Conservation (phyloP, 2,329 filamentous ascomycete genomes). For the Cadophora sp. region DNA sequence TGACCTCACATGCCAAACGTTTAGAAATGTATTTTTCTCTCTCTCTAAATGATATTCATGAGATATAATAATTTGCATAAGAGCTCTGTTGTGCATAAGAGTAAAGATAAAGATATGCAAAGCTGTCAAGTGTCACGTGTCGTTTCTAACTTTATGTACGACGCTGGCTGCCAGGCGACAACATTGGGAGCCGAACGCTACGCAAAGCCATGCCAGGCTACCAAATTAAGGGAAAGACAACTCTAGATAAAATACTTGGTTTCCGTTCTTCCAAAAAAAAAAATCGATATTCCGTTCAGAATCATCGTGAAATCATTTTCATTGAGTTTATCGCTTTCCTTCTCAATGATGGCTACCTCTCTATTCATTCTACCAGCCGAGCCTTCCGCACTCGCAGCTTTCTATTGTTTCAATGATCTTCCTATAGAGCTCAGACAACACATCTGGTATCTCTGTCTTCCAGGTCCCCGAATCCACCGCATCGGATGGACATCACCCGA, state of each 20-base stretch:
- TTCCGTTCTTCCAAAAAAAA: too few species aligned
- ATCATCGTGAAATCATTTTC: background rate
- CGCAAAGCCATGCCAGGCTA: background rate
- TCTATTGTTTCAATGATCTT: background rate
- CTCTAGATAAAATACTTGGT: too few species aligned
- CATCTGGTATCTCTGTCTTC: constrained; percentile 4
- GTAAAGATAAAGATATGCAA: too few species aligned
- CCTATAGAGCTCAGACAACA: background rate
- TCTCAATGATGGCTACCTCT: background rate
- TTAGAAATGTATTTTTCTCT: too few species aligned
- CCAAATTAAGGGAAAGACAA: background rate
- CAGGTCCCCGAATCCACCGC: constrained; percentile 6
- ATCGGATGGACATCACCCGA: background rate
- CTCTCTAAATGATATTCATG: too few species aligned
- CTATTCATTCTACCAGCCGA: background rate
- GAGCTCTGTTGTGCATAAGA: too few species aligned
- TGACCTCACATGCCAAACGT: background rate
- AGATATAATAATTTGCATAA: too few species aligned
- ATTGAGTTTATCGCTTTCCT: background rate
- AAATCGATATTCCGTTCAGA: too few species aligned
- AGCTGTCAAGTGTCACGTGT: background rate
- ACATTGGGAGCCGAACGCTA: background rate
- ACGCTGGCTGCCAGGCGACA: background rate
- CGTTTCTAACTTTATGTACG: background rate
- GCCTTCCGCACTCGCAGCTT: background rate